Evolutionary conservation across 768 basidiomycete genomes (phyloP).

Genomic region (Boletus huronensis): DNA sequence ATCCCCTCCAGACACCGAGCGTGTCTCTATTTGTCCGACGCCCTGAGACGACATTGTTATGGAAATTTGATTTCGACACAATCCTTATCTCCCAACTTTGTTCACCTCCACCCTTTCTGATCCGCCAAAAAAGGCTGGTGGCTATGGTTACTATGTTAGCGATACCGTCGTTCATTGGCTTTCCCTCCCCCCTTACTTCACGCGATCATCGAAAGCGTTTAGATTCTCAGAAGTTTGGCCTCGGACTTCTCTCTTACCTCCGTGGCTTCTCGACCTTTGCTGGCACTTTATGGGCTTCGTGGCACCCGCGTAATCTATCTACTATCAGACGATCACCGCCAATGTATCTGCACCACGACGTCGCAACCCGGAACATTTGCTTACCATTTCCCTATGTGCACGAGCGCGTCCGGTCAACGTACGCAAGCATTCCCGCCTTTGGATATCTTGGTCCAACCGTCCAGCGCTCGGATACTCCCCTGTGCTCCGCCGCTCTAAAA

Average conservation of each 20-base stretch:
- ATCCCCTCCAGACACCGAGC: conserved; percentile 1
- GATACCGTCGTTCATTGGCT: conserved; percentile 7
- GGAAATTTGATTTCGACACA: conserved; percentile 13
- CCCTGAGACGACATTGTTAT: conserved; percentile 11
- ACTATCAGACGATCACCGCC: conserved; percentile 23
- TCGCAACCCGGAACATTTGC: conserved; percentile 10
- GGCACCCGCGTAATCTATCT: conserved; percentile 22
- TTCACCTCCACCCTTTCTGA: conserved; percentile 15
- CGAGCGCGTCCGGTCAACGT: conserved; percentile 16
- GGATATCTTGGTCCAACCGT: conserved; percentile 13
- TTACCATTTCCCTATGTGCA: conserved; percentile 16
- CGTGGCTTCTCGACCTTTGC: conserved; percentile 30
- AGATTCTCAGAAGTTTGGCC: conserved; percentile 31
- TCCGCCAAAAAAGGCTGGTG: conserved; percentile 16
- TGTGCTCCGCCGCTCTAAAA: conserved; percentile 22
- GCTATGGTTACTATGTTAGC: conserved; percentile 15
- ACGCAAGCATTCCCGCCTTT: conserved; percentile 22
- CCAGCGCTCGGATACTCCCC: conserved; percentile 15
- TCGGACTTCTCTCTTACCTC: conserved; percentile 35
- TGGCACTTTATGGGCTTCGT: conserved; percentile 27
- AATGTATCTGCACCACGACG: conserved; percentile 11
- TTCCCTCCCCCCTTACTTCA: conserved; percentile 15
- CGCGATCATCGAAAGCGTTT: conserved; percentile 25
- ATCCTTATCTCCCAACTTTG: conserved; percentile 19
- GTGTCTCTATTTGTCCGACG: not conserved